phyloP scores from a whole-genome alignment of 805 yeast genomes.

The Millerozyma miso region DNA sequence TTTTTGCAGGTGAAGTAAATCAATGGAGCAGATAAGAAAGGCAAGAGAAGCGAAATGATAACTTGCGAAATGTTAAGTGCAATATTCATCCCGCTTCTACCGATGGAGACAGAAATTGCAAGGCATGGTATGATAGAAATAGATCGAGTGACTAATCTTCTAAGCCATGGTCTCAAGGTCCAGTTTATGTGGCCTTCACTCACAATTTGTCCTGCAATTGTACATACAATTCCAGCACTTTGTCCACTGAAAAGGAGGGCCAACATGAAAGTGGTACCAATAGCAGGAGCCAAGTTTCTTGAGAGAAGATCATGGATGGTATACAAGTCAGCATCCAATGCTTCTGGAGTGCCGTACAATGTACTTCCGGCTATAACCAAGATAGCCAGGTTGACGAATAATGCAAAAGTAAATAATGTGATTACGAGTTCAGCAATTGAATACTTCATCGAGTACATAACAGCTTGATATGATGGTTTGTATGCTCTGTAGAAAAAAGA shows the following conservation, averaged over 20 bases:
- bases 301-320: conserved; percentile 67
- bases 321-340: conserved; percentile 77
- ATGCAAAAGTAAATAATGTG: conserved; percentile 73
- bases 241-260: conserved; percentile 84
- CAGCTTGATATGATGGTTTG: conserved; percentile 69
- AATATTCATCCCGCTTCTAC: conserved; percentile 63
- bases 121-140: conserved; percentile 82
- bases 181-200: conserved; percentile 87
- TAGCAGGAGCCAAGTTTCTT: conserved; percentile 60
- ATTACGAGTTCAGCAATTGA: conserved; percentile 68
- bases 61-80: conserved; percentile 88
- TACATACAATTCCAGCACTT: conserved; percentile 89
- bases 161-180: conserved; percentile 74
- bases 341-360: conserved; percentile 64
- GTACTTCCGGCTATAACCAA: conserved; percentile 80
- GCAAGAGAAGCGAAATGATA: conserved; percentile 73
- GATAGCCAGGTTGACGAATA: conserved; percentile 83
- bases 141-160: conserved; percentile 72
- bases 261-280: conserved; percentile 79
- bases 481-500: conserved; percentile 42
- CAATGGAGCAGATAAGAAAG: conserved; percentile 81
- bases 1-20: conserved; percentile 74
- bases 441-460: conserved; percentile 64
- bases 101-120: conserved; percentile 64
- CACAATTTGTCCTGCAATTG: conserved; percentile 90